Evolutionary conservation across 2,329 filamentous ascomycete genomes (phyloP).

Genomic region (Didymellaceae sp.): DNA sequence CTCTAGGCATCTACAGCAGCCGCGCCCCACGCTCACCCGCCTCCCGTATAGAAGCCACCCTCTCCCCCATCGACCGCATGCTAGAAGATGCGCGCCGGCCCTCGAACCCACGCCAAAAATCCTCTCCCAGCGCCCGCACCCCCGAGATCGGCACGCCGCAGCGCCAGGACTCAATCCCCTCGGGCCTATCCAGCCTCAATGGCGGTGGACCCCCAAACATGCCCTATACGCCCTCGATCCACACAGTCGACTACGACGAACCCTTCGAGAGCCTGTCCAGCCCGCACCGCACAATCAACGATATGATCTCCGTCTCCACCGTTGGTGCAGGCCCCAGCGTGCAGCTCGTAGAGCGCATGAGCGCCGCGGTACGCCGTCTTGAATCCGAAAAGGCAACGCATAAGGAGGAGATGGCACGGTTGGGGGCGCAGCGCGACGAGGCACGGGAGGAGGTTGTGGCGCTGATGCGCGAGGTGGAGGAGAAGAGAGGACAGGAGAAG

Average conservation of each 20-base stretch:
- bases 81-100: slow-evolving; percentile 46
- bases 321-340: slow-evolving; percentile 90
- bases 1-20: slow-evolving; percentile 39
- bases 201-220: slow-evolving; percentile 34
- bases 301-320: slow-evolving; percentile 88
- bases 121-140: slow-evolving; percentile 42
- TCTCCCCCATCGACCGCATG: slow-evolving; percentile 47
- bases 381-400: slow-evolving; percentile 90
- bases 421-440: slow-evolving; percentile 87
- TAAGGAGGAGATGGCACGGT: slow-evolving; percentile 81
- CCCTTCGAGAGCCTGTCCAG: slow-evolving; percentile 64
- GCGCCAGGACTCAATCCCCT: slow-evolving; percentile 45
- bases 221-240: slow-evolving; percentile 56
- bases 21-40: slow-evolving; percentile 44
- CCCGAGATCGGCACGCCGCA: slow-evolving; percentile 43
- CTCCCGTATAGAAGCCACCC: slow-evolving; percentile 34
- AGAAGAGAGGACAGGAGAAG: slow-evolving; percentile 65
- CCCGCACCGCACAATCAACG: slow-evolving; percentile 69
- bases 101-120: slow-evolving; percentile 43
- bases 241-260: slow-evolving; percentile 55
- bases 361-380: slow-evolving; percentile 84
- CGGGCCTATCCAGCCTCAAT: slow-evolving; percentile 44
- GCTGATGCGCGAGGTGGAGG: slow-evolving; percentile 86
- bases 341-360: slow-evolving; percentile 95
- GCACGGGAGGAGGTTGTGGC: slow-evolving; percentile 88